phyloP scores from a whole-genome alignment of 306 rosid species.

The Geum urbanum region DNA sequence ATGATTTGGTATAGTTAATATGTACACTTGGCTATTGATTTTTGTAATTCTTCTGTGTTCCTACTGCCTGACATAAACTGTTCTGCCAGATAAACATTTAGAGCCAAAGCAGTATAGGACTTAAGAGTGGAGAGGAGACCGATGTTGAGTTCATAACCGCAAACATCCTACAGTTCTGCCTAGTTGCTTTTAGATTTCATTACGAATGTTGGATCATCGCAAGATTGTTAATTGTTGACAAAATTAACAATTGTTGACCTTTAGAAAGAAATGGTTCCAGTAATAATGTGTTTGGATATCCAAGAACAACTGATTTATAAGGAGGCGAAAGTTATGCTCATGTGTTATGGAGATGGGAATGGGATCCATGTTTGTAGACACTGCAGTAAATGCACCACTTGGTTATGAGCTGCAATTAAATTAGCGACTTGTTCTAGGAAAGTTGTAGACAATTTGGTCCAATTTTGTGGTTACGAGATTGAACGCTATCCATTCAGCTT shows the following conservation, averaged over 20 bases:
- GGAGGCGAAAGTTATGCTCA: no score
- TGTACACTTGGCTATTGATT: no score
- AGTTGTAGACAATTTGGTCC: conserved; percentile 9
- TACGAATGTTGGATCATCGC: not conserved
- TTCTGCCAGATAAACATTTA: not conserved
- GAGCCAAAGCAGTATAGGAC: no score
- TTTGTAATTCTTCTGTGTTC: not conserved
- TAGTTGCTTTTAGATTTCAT: not conserved
- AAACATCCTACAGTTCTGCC: no score
- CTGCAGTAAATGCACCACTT: not conserved
- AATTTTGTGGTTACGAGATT: not conserved
- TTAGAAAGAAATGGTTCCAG: no score
- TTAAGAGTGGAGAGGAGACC: not conserved
- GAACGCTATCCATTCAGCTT: not conserved
- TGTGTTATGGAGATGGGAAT: no score
- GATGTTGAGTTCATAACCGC: not conserved
- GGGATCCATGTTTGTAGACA: no score
- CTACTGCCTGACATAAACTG: not conserved
- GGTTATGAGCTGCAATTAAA: not conserved
- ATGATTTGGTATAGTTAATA: no score
- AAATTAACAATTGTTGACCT: not conserved
- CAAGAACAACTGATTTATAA: no score
- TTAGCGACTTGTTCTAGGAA: not conserved
- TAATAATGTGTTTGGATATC: no score
- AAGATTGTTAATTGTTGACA: not conserved